These are phyloP conservation scores for Pisolithus orientalis DNA, from an alignment of 768 basidiomycete species.

Conservation along the genomic window DNA sequence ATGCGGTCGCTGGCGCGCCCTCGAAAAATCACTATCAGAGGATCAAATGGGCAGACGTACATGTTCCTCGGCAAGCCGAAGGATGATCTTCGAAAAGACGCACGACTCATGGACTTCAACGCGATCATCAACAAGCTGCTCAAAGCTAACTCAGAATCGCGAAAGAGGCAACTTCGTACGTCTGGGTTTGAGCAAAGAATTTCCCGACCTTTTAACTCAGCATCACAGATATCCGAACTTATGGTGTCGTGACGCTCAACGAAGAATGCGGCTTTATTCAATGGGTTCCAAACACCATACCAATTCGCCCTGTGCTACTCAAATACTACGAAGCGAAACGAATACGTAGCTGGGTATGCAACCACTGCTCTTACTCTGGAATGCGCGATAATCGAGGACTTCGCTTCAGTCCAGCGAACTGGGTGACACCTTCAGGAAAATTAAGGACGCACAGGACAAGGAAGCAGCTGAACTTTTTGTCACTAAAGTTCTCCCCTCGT, in stretches of 20 bases:
- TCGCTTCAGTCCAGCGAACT: conserved; percentile 39
- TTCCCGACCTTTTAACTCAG: background rate
- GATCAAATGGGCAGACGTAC: conserved; percentile 78
- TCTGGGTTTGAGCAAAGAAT: conserved; percentile 4
- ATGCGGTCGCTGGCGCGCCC: conserved; percentile 92
- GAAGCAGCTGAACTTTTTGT: conserved; percentile 48
- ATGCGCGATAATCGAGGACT: background rate
- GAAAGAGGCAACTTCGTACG: conserved; percentile 84
- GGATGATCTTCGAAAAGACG: conserved; percentile 96
- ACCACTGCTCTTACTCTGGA: background rate
- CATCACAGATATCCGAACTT: conserved; percentile 78
- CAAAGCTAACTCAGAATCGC: conserved; percentile 89
- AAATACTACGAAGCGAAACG: conserved; percentile 56
- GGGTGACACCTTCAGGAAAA: conserved; percentile 38
- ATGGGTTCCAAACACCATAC: conserved; percentile 94
- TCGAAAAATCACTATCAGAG: conserved; percentile 80
- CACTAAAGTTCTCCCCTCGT: conserved; percentile 53
- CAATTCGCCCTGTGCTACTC: conserved; percentile 68
- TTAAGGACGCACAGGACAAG: conserved; percentile 45
- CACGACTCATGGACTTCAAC: conserved; percentile 96
- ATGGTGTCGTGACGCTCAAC: conserved; percentile 96
- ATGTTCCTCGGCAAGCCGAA: conserved; percentile 95
- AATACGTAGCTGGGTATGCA: conserved; percentile 44
- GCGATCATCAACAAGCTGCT: conserved; percentile 95
- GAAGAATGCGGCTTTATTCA: conserved; percentile 97